These are phyloP conservation scores for Metarhizium humberi DNA, from an alignment of 2,329 filamentous ascomycete species.

Conservation along the genomic window DNA sequence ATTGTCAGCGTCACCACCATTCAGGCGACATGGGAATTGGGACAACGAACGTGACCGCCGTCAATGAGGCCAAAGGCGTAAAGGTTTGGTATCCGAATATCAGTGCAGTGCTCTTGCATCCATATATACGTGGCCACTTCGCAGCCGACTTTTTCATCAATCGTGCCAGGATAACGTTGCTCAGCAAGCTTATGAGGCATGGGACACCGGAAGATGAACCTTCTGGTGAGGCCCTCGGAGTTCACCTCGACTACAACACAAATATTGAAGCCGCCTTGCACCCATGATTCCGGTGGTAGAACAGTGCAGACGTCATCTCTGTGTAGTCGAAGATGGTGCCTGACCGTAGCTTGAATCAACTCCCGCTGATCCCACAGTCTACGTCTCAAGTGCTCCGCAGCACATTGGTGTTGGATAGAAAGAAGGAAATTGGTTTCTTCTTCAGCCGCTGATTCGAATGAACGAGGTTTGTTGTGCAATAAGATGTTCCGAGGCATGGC, in stretches of 20 bases:
- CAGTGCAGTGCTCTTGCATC: slow-evolving; percentile 20
- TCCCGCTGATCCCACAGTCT: slow-evolving; percentile 9
- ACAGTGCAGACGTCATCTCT: slow-evolving; percentile 8
- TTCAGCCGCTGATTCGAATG: slow-evolving; percentile 6
- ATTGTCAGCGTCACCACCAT: background rate
- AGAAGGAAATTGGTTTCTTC: slow-evolving; percentile 8
- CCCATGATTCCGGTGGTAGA: slow-evolving; percentile 8
- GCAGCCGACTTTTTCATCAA: slow-evolving; percentile 23
- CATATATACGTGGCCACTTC: slow-evolving; percentile 23
- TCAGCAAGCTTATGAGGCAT: slow-evolving; percentile 13
- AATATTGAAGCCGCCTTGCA: slow-evolving; percentile 12
- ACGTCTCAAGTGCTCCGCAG: slow-evolving; percentile 4
- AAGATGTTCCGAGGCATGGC: background rate
- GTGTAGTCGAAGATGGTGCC: slow-evolving; percentile 10
- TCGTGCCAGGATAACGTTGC: slow-evolving; percentile 13
- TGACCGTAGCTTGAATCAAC: slow-evolving; percentile 7
- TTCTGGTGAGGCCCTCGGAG: background rate
- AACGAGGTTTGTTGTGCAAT: slow-evolving; percentile 1
- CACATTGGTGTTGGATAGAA: slow-evolving; percentile 2
- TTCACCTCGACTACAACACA: slow-evolving; percentile 10
- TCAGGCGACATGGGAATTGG: background rate
- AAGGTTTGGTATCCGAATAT: slow-evolving; percentile 17
- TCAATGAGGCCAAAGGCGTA: slow-evolving; percentile 12
- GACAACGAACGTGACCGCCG: slow-evolving; percentile 9
- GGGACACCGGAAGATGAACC: slow-evolving; percentile 9